Evolutionary conservation across 768 basidiomycete species (phyloP), one percentile per base, ranked within the genome.

Genomic region (Chiua virens): DNA sequence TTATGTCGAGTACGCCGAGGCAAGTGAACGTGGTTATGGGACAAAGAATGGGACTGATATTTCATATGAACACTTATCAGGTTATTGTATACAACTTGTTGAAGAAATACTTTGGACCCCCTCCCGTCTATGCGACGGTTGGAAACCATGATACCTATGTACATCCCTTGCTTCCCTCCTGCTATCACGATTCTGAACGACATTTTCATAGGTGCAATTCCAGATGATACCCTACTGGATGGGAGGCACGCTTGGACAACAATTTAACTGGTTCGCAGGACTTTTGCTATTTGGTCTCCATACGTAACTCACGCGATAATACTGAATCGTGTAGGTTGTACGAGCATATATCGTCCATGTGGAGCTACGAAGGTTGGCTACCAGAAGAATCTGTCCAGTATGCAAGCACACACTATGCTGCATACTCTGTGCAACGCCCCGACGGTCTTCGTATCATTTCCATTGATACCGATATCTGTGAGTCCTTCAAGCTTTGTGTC

Each of bases 121-220:
- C 83, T 0, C 85, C 87, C 22, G 74, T 88, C 2, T 89, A 87
- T 56, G 79, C 83, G n/a, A 79, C 82, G 0, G 71, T 89, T 3
- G 87, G 87, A 4, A 89, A 89, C 63, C 87, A 89, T 57, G 87
- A 89, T 60, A 81, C 75, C 44, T 86, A 87, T 66, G 82, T 85
- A 5, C 28, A 48, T n/a, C 23, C 42, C 36, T 20, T 14, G 41
- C 9, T 23, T 21, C 15, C 22, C 27, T 21, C 15, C 10, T 5
- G 32, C 7, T 11, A 17, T 15, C 3, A 15, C 22, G 8, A 2
- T 39, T 2, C 37, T 48, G 11, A 45, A 9, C 21, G 20, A 5
- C 13, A 13, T 32, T 27, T 35, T 21, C 6, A 28, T 25, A 58
- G 57, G 37, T 50, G 38, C 63, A 56, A 36, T 39, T 37, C 43